These are phyloP conservation scores for Fusarium nygamai DNA, from an alignment of 2,329 filamentous ascomycete genomes.

Conservation along the genomic window DNA sequence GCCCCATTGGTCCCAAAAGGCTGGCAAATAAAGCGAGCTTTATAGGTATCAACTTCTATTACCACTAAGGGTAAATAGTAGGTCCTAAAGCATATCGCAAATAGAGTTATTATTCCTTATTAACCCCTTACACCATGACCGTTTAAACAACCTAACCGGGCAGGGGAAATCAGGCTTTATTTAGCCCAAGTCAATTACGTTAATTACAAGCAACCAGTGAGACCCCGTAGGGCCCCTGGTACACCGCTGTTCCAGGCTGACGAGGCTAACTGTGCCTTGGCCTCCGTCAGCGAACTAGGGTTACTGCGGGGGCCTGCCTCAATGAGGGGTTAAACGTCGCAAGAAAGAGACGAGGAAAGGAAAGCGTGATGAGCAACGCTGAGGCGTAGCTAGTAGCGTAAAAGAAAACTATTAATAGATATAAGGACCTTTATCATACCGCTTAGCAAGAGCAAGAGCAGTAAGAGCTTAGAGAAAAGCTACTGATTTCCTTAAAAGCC, in stretches of 20 bases:
- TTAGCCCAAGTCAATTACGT: too few species aligned
- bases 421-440: neutral
- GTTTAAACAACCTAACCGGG: neutral
- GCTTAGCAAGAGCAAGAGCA: neutral
- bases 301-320: neutral
- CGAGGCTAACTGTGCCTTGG: neutral
- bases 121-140: neutral
- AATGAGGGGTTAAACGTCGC: neutral
- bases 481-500: too few species aligned
- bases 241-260: neutral
- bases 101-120: neutral
- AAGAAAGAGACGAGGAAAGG: neutral
- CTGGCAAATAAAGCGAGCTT: rapidly evolving
- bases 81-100: neutral
- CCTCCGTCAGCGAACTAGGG: neutral
- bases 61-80: neutral
- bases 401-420: too few species aligned
- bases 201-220: rapidly evolving
- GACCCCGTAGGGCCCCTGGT: rapidly evolving
- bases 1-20: rapidly evolving
- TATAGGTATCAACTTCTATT: rapidly evolving
- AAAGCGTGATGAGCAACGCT: neutral
- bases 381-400: neutral
- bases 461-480: neutral
- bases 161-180: neutral